These are phyloP conservation scores for Blastobotrys aristatus DNA, from an alignment of 1,139 yeast genomes.

Conservation along the genomic window DNA sequence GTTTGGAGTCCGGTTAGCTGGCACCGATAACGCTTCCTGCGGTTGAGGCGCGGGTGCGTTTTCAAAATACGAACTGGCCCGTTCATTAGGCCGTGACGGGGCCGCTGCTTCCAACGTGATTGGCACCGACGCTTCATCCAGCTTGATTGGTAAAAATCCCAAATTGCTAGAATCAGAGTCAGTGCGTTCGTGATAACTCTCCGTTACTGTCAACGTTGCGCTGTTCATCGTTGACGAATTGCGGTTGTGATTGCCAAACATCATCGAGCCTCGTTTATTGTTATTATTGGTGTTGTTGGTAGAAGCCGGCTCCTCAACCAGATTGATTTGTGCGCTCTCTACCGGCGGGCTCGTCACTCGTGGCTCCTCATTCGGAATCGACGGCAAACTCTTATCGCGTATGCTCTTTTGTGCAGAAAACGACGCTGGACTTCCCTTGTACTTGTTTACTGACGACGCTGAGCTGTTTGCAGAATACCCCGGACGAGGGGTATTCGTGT, in stretches of 20 bases:
- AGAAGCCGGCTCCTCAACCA: no score
- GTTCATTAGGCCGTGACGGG: constrained; percentile 3
- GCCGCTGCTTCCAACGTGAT: constrained; percentile 3
- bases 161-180: constrained; percentile 12
- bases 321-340: no score
- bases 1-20: background rate
- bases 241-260: background rate
- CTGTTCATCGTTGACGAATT: background rate
- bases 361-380: constrained; percentile 22
- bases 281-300: background rate
- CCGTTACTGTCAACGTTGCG: constrained; percentile 5
- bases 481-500: no score
- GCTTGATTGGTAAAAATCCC: constrained; percentile 20
- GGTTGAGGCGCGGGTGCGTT: no score
- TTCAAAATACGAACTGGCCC: constrained; percentile 8
- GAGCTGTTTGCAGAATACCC: constrained; percentile 1
- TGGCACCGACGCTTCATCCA: constrained; percentile 14
- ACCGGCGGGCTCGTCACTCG: background rate
- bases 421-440: constrained; percentile 6
- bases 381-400: constrained; percentile 28
- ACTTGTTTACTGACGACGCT: constrained; percentile 2
- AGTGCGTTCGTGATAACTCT: constrained; percentile 9
- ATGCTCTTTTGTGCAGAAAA: constrained; percentile 1
- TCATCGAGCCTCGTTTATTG: background rate
- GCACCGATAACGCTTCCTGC: background rate